Evolutionary conservation across 768 basidiomycete genomes (phyloP), one percentile per base, ranked within the genome.

Genomic region (Mycena kentingensis): DNA sequence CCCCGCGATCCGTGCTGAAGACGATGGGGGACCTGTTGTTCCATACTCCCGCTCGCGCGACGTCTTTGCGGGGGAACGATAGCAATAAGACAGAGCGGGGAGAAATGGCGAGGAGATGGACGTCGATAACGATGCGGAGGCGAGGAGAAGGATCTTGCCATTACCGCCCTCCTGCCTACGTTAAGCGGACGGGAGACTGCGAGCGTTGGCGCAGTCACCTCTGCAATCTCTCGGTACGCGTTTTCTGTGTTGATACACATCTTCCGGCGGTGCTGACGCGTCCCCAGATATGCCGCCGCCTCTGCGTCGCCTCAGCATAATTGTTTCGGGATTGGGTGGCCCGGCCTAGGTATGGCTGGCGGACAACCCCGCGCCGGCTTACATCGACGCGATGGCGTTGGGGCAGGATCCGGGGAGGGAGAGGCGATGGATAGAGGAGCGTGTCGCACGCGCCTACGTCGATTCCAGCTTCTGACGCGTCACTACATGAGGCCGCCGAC

Each of bases 1-100:
- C 85, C 21, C 78, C 80, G 36, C 32, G 45, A 3, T 60, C 53
- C 29, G 55, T 49, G 34, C 24, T 55, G 24, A 35, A 36, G 31
- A 48, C 27, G 67, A 72, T 34, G 64, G 65, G 26, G 60, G 21
- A 18, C 24, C 43, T 52, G 4, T 39, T 52, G 5, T 56, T 54
- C n/a, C 55, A 48, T 37, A 38, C 54, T 13, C 22, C 46, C 26
- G 29, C 25, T 35, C 18, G 12, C 5, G 29, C 32, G 26, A 32
- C 31, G 21, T 39, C 39, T 4, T 18, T 49, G n/a, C 34, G 25
- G 28, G 26, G 13, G n/a, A 7, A 32, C 31, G 38, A 28, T 38
- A 38, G 16, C 34, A 46, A 38, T 41, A 49, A 49, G 35, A 49
- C 46, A 48, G 46, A 53, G 1, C 34, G 37, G 21, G 52, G 42